Percentiles rank a stretch among this genome's conserved stretches.
Conservation (phyloP, 345 rosid genomes). For the Schrenkiella parvula region DNA sequence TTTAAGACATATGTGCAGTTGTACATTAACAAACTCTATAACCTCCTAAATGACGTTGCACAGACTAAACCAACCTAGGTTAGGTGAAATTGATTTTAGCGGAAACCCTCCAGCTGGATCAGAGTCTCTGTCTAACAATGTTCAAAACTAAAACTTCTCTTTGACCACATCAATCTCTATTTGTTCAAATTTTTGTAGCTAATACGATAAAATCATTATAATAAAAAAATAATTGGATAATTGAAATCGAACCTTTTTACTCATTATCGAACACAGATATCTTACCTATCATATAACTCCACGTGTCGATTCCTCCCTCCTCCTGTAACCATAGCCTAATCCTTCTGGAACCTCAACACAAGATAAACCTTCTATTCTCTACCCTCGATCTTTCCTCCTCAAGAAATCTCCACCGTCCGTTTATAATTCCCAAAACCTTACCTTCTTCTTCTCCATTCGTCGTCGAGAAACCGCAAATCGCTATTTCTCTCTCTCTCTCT, state of each 20-base stretch:
- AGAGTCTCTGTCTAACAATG: neutral
- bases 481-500: neutral
- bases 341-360: constrained; percentile 16
- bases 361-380: constrained; percentile 33
- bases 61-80: no score
- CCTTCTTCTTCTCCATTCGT: constrained; percentile 25
- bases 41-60: no score
- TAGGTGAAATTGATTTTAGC: no score
- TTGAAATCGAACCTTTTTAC: neutral
- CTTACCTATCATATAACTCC: neutral
- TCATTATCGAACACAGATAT: constrained; percentile 10
- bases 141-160: neutral
- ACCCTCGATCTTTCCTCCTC: constrained; percentile 10
- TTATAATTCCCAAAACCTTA: constrained; percentile 17
- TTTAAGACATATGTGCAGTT: no score
- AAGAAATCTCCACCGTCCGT: neutral
- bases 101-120: no score
- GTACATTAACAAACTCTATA: no score
- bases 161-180: neutral
- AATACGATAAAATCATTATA: neutral
- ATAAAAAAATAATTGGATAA: neutral
- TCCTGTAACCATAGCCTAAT: constrained; percentile 11
- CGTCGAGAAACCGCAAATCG: constrained; percentile 28
- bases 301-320: constrained; percentile 16
- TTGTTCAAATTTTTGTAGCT: neutral